Evolutionary conservation across 202 grass and related monocot genomes (phyloP), one percentile per base, ranked within the genome.

Genomic region (Schoenoplectus tabernaemontani): DNA sequence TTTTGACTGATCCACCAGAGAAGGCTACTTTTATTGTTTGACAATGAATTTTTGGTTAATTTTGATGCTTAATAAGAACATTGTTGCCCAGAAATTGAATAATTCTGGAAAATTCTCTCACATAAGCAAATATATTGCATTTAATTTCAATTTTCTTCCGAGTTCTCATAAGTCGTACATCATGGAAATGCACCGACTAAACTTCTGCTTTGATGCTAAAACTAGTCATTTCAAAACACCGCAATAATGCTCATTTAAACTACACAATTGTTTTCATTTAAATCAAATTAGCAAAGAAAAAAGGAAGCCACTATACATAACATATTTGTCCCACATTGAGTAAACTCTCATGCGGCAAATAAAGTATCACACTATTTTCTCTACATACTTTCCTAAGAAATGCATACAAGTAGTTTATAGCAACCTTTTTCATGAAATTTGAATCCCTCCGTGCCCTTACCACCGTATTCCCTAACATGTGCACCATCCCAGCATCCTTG

Each of bases 311-410:
- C 86, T 85, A 97, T 89, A 97, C 89, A 72, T 93, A 89, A 54
- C 88, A 97, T 85, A 93, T 85, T 84, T 97, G 93, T 3, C 93
- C 90, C 67, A 97, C 93, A 83, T 96, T 96, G 20, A 96, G 74
- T 47, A 96, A 90, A 75, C 90, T 92, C 59, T 96, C 93, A 87
- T 97, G 93, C 12, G 93, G 93, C 50, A 97, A 60, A 88, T 97
- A 88, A 77, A 97, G 92, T n/a, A 97, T 88, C 88, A 97, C 83
- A 83, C 88, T 97, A 85, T n/a, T n/a, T 97, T 93, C 93, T 81
- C 90, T 90, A 78, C 93, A 97, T 7, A 93, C 62, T 86, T 84
- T 97, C 88, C 90, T 78, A 10, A 97, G 90, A 42, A 97, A 91
- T 39, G 88, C 88, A 63, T 91, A 97, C 10, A 91, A 69, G 81